Evolutionary conservation across 2,329 filamentous ascomycete species (phyloP), one percentile per base, ranked within the genome.

Genomic region (Cladosporium oxysporum): DNA sequence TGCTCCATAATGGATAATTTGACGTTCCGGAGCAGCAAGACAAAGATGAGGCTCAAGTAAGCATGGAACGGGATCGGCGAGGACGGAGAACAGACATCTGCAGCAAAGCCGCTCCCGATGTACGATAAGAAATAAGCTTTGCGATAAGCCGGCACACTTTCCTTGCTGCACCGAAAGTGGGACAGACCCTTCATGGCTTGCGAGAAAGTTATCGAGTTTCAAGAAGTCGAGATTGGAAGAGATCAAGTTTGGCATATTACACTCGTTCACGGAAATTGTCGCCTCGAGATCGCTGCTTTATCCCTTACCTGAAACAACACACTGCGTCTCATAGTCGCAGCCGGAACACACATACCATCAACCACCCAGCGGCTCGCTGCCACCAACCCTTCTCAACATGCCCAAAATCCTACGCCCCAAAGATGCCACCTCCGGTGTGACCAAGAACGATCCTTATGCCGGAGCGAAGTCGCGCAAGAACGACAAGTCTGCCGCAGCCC

Each of bases 401-500:
- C 80, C 81, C n/a, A 83, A 83, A 66, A 67, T 73, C 57, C 69
- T 72, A 14, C 73, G 74, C 28, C 33, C 47, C 10, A 74, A 76
- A 75, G 74, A 71, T 73, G 78, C 72, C 74, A 77, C 71, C 76
- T 78, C 73, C 70, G 72, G 71, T 67, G 69, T 76, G 65, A 61
- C 71, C 50, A 78, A 80, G 67, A 69, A 75, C 57, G 78, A 80
- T 11, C 82, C 82, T 0, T 84, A 83, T 66, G 73, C 79, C 2
- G 80, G 80, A 58, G 76, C 80, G 3, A 76, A 79, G 3, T 70
- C 76, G 66, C 72, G 73, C 62, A 86, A 87, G 76, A 68, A 68
- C 49, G 74, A 74, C 58, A 62, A 66, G 66, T 75, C 82, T 26
- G 78, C 79, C 47, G 80, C 82, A 6, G 82, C 83, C 50, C 93